Conservation (phyloP, 805 yeast species). For the Sugiyamaella mastotermitis region DNA sequence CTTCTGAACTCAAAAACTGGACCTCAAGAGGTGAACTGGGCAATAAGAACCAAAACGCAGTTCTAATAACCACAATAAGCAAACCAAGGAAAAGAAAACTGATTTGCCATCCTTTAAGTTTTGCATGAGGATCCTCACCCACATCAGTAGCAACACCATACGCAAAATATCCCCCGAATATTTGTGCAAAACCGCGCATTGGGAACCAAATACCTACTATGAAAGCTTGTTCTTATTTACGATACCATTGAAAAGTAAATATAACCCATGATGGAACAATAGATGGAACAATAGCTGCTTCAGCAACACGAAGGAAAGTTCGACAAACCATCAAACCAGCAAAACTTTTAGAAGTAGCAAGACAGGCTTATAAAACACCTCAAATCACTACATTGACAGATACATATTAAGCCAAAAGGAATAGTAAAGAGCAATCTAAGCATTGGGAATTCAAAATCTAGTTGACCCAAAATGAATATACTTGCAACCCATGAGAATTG, state of each 20-base stretch:
- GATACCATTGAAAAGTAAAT: constrained; percentile 54
- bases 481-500: constrained; percentile 40
- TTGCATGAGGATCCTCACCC: constrained; percentile 21
- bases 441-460: constrained; percentile 41
- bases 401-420: constrained; percentile 17
- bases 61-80: constrained; percentile 38
- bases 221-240: constrained; percentile 39
- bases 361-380: constrained; percentile 16
- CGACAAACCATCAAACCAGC: constrained; percentile 44
- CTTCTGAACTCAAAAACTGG: constrained; percentile 18
- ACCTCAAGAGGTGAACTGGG: constrained; percentile 21
- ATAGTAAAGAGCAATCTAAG: constrained; percentile 31
- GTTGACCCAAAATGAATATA: constrained; percentile 40
- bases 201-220: constrained; percentile 39
- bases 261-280: constrained; percentile 54
- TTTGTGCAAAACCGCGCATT: constrained; percentile 37
- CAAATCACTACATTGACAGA: constrained; percentile 15
- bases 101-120: constrained; percentile 44
- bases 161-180: constrained; percentile 43
- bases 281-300: constrained; percentile 45
- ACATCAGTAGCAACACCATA: constrained; percentile 35
- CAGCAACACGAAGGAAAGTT: constrained; percentile 46
- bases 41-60: constrained; percentile 13
- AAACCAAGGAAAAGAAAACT: constrained; percentile 54
- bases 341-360: constrained; percentile 35